Evolutionary conservation across 2,329 filamentous ascomycete genomes (phyloP).

Genomic region (Ascomycota sp.): DNA sequence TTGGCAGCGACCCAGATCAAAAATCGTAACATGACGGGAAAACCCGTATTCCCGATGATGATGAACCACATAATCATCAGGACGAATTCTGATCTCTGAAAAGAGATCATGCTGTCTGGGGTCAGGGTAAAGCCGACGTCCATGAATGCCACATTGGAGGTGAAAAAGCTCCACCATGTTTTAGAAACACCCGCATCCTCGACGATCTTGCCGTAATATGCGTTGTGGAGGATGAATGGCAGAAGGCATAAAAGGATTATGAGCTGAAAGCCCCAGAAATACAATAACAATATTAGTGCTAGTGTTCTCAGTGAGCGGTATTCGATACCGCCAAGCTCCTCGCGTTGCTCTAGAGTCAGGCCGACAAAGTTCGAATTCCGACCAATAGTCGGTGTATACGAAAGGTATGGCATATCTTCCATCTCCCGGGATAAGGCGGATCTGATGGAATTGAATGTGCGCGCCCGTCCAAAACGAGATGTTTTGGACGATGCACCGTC

Average conservation of each 20-base stretch:
- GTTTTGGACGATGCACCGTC: constrained; percentile 6
- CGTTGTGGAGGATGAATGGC: constrained; percentile 53
- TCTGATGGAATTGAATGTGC: constrained; percentile 36
- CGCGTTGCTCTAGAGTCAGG: constrained; percentile 69
- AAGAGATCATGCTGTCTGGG: constrained; percentile 81
- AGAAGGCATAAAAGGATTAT: constrained; percentile 51
- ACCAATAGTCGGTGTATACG: constrained; percentile 77
- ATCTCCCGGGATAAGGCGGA: constrained; percentile 26
- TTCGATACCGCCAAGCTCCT: constrained; percentile 89
- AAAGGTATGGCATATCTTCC: constrained; percentile 63
- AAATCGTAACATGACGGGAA: constrained; percentile 82
- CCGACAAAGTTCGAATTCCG: constrained; percentile 85
- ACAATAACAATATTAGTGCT: constrained; percentile 51
- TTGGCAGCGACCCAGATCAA: constrained; percentile 68
- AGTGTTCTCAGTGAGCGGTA: constrained; percentile 80
- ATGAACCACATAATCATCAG: constrained; percentile 67
- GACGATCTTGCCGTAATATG: constrained; percentile 43
- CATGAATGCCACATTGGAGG: constrained; percentile 69
- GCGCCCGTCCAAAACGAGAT: constrained; percentile 13
- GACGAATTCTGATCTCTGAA: constrained; percentile 52
- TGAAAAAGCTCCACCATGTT: constrained; percentile 87
- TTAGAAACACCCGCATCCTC: constrained; percentile 35
- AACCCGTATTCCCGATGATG: constrained; percentile 84
- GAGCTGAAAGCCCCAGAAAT: constrained; percentile 66
- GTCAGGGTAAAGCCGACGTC: constrained; percentile 88